Evolutionary conservation across 2,329 filamentous ascomycete genomes (phyloP).

Genomic region (Fusarium torulosum): DNA sequence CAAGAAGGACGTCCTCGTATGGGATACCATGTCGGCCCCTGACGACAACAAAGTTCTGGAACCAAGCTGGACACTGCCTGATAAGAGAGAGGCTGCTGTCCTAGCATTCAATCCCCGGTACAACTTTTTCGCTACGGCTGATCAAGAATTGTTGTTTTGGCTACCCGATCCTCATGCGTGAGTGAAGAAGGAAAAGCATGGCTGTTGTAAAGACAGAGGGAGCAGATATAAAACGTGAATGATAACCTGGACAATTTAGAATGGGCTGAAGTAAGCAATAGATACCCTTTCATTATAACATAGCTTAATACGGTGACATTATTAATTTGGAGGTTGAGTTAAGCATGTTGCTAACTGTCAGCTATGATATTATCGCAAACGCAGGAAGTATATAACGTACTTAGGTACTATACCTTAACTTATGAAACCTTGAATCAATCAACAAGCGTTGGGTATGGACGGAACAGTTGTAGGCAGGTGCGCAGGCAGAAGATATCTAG

Average conservation of each 20-base stretch:
- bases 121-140: slow-evolving; percentile 91
- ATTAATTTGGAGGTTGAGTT: neutral
- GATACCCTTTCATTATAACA: slow-evolving; percentile 32
- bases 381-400: too few relatives aligned
- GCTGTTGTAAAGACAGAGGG: neutral
- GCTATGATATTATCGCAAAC: neutral
- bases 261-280: slow-evolving; percentile 16
- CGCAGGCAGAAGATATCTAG: slow-evolving; percentile 1
- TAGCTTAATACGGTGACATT: neutral
- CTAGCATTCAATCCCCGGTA: slow-evolving; percentile 91
- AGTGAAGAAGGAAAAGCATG: slow-evolving; percentile 16
- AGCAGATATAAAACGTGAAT: neutral
- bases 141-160: slow-evolving; percentile 86
- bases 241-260: neutral
- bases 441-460: neutral
- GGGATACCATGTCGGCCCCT: slow-evolving; percentile 78
- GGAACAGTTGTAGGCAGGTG: neutral
- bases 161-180: slow-evolving; percentile 74
- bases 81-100: slow-evolving; percentile 77
- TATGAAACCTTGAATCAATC: neutral
- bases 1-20: slow-evolving; percentile 81
- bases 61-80: slow-evolving; percentile 73
- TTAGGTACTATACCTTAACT: too few relatives aligned
- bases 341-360: neutral
- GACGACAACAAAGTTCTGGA: slow-evolving; percentile 70